These are phyloP conservation scores for Xylaria telfairii DNA, from an alignment of 495 filamentous ascomycete species.

Conservation along the genomic window DNA sequence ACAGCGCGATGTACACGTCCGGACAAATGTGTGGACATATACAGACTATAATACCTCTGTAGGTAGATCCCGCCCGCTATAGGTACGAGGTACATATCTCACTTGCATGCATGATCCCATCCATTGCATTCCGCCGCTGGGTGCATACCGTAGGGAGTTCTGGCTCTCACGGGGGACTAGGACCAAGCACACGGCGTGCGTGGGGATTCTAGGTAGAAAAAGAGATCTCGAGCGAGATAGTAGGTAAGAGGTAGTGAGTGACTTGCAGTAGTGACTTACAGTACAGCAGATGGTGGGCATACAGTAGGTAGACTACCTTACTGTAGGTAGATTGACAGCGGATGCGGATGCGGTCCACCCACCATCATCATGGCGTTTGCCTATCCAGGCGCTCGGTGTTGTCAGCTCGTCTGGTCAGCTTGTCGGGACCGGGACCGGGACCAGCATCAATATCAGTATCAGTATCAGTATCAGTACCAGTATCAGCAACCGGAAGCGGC, in stretches of 20 bases:
- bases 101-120: conserved; percentile 20
- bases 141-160: background rate
- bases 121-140: background rate
- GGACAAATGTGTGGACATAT: background rate
- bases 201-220: background rate
- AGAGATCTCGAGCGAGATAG: background rate
- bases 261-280: too few relatives aligned
- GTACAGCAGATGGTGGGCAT: background rate
- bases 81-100: conserved; percentile 5
- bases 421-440: too few relatives aligned
- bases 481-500: background rate
- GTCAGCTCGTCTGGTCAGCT: background rate
- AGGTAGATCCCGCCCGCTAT: background rate
- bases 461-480: too few relatives aligned
- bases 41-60: too few relatives aligned
- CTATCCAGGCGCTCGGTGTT: background rate
- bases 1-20: background rate
- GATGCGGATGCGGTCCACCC: conserved; percentile 10
- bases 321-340: background rate
- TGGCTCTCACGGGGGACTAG: background rate
- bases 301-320: background rate
- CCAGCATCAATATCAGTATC: too few relatives aligned
- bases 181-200: background rate
- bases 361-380: background rate
- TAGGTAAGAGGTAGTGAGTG: too few relatives aligned